A percentile compares a stretch with the other conserved stretches of the same genome.
Evolutionary conservation across 1,139 yeast species (phyloP).

Genomic region (Kodamaea sp.): DNA sequence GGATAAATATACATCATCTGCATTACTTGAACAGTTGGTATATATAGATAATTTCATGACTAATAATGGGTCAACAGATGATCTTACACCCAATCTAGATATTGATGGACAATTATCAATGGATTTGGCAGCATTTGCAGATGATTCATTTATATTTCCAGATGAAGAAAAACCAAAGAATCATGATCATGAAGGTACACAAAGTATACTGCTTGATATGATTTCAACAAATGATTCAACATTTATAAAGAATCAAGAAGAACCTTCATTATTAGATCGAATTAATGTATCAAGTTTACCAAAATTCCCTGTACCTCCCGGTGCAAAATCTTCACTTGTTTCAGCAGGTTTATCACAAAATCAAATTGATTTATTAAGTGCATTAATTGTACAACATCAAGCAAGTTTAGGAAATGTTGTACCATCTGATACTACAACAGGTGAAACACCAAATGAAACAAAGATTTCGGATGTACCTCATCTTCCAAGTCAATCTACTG

Average conservation of each 20-base stretch:
- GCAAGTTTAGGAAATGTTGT: constrained; percentile 24
- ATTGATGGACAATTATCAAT: constrained; percentile 67
- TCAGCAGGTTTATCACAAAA: constrained; percentile 63
- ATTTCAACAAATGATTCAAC: neutral
- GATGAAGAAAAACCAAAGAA: constrained; percentile 66
- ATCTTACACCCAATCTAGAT: constrained; percentile 39
- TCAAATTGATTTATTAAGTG: constrained; percentile 69
- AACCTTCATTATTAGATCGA: constrained; percentile 9
- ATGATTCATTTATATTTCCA: constrained; percentile 71
- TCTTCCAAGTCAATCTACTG: constrained; percentile 12
- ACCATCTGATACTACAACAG: constrained; percentile 6
- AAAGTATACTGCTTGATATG: neutral
- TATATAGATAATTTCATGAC: constrained; percentile 72
- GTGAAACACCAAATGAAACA: constrained; percentile 1
- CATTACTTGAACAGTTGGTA: constrained; percentile 69
- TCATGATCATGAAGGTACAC: constrained; percentile 14
- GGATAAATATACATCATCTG: constrained; percentile 42
- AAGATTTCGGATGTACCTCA: constrained; percentile 10
- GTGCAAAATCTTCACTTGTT: constrained; percentile 58
- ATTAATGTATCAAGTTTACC: constrained; percentile 39
- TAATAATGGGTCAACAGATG: constrained; percentile 29
- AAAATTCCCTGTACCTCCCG: constrained; percentile 66
- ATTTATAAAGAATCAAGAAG: neutral
- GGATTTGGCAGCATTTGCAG: constrained; percentile 77
- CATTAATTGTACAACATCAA: constrained; percentile 70